A percentile compares a stretch with the other conserved stretches of the same genome.
Evolutionary conservation across 352 stramenopile species (phyloP).

Genomic region (Globisporangium nodosum): DNA sequence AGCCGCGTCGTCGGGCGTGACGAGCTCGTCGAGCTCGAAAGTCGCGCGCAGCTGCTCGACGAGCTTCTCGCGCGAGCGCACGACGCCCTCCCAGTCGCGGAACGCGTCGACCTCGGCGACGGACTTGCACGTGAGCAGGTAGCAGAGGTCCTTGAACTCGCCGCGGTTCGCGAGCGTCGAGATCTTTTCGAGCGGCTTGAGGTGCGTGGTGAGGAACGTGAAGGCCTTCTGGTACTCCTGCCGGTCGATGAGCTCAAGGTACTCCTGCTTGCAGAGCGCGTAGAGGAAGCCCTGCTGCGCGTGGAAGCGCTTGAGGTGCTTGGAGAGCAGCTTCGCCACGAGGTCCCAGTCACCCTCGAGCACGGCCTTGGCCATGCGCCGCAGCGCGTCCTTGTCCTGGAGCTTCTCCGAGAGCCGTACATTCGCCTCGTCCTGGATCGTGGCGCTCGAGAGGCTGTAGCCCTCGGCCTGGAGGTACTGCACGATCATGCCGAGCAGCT

Average conservation of each 20-base stretch:
- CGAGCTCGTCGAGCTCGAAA: constrained; percentile 72
- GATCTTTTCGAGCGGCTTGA: constrained; percentile 86
- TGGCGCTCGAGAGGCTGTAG: constrained; percentile 73
- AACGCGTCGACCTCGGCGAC: constrained; percentile 80
- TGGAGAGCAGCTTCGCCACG: constrained; percentile 75
- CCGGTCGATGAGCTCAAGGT: constrained; percentile 83
- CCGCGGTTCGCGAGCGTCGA: constrained; percentile 61
- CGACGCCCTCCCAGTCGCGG: constrained; percentile 80
- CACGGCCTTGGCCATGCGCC: constrained; percentile 67
- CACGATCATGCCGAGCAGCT: constrained; percentile 81
- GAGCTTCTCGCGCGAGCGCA: constrained; percentile 74
- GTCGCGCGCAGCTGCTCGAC: constrained; percentile 80
- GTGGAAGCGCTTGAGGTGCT: constrained; percentile 79
- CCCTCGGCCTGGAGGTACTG: constrained; percentile 84
- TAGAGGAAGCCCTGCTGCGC: constrained; percentile 86
- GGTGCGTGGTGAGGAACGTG: constrained; percentile 84
- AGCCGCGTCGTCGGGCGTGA: constrained; percentile 36
- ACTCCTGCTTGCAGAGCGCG: constrained; percentile 86
- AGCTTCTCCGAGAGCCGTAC: constrained; percentile 71
- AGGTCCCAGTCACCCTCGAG: constrained; percentile 84
- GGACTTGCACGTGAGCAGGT: constrained; percentile 86
- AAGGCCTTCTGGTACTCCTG: constrained; percentile 89
- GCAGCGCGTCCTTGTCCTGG: constrained; percentile 69
- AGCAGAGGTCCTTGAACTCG: constrained; percentile 88
- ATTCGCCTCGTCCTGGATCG: constrained; percentile 86